Evolutionary conservation across 345 rosid species (phyloP), one percentile per base, ranked within the genome.

Genomic region (Gossypium mustelinum): DNA sequence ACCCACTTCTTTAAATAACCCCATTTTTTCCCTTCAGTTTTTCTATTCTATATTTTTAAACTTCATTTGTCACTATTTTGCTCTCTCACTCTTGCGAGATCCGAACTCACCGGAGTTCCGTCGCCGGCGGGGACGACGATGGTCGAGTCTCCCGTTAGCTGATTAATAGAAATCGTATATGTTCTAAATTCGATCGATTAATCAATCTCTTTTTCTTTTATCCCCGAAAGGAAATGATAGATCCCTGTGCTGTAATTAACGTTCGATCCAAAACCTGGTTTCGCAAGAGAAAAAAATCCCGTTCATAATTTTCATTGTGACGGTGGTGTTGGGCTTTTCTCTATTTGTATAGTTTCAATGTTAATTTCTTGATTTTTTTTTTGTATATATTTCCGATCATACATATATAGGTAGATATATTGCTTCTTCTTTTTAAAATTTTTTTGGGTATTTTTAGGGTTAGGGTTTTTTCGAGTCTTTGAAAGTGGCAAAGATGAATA

Each of bases 401-500:
- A 5, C 41, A 14, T 51, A 51, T 51, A 51, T 51, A 10, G 12
- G 3, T 41, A 34, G 27, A 59, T 73, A 39, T 60, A 54, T 2
- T n/a, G 24, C 69, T 8, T 7, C 39, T 34, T 34, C 6, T 34
- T 34, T 29, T 34, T 34, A 3, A 8, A 2, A 11, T 3, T 18
- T 62, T 52, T 52, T 9, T 0, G 16, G 8, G n/a, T 7, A 14
- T n/a, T 62, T 16, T 13, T 34, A 7, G 16, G 17, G 7, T 66
- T 3, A 25, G 22, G 5, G 50, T 29, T 17, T 22, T 66, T 52
- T 17, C 7, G 61, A 22, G n/a, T 11, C 67, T 43, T 60, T 2
- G 2, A 78, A 83, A 79, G 78, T 81, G 87, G 87, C 62, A 77
- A 83, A 86, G 74, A 87, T 90, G 94, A 87, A 84, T 81, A 56